phyloP scores from a whole-genome alignment of 2,329 filamentous ascomycete genomes.

The Fusarium continuum region DNA sequence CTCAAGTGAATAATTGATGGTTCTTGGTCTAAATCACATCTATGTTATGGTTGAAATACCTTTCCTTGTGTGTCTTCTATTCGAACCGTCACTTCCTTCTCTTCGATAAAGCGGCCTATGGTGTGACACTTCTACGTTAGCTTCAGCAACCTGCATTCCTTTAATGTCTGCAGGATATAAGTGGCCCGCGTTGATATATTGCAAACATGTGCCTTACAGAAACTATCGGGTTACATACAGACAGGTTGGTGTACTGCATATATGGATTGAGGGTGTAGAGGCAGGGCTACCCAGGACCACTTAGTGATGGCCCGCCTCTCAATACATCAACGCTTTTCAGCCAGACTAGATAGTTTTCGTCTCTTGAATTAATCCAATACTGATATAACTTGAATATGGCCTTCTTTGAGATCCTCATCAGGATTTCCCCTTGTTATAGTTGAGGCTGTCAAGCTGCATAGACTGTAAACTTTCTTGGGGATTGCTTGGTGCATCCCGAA shows the following conservation, averaged over 20 bases:
- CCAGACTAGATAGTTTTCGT: rapidly evolving
- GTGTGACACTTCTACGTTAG: background rate
- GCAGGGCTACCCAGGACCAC: background rate
- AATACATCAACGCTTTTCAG: background rate
- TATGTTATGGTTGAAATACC: too few relatives aligned
- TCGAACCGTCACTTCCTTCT: too few relatives aligned
- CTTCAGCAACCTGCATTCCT: background rate
- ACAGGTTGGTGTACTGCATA: conserved; percentile 9
- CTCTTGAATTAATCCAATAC: rapidly evolving
- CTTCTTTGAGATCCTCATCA: background rate
- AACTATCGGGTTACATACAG: background rate
- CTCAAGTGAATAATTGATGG: too few relatives aligned
- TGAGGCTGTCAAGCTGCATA: background rate
- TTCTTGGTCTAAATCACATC: too few relatives aligned
- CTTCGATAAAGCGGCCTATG: too few relatives aligned
- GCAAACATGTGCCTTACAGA: too few relatives aligned
- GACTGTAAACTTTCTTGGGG: background rate
- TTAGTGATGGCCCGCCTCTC: background rate
- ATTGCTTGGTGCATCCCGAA: background rate
- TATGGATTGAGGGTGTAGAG: background rate
- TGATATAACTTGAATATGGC: background rate
- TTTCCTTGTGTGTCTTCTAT: too few relatives aligned
- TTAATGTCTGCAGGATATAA: background rate
- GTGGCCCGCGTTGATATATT: background rate
- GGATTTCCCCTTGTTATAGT: rapidly evolving